Evolutionary conservation across 306 rosid species (phyloP).

Genomic region (Echinosophora koreensis): DNA sequence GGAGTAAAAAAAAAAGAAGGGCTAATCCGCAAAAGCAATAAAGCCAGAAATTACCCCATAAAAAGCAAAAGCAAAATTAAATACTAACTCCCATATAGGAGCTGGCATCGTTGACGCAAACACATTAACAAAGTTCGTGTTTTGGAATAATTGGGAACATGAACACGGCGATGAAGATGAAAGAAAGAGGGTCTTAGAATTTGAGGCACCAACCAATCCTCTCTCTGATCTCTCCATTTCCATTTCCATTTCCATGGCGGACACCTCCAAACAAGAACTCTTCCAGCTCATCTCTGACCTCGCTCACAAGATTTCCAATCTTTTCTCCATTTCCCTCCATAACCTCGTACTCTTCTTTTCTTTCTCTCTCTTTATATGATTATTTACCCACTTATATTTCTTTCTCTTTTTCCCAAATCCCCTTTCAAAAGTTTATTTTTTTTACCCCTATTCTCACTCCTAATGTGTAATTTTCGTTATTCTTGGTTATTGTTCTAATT

Average conservation of each 20-base stretch:
- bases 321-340: constrained; percentile 60
- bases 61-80: no score
- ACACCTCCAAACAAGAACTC: constrained; percentile 68
- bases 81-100: no score
- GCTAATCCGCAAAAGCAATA: no score
- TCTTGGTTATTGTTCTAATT: neutral
- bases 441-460: neutral
- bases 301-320: constrained; percentile 69
- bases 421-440: neutral
- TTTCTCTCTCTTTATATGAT: constrained; percentile 32
- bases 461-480: neutral
- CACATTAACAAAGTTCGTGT: neutral
- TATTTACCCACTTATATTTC: neutral
- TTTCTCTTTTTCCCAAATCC: neutral
- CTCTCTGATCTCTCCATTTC: neutral
- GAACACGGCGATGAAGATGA: neutral
- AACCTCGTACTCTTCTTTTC: constrained; percentile 54
- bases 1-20: no score
- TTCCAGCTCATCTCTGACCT: constrained; percentile 71
- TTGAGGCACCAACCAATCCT: neutral
- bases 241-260: constrained; percentile 64
- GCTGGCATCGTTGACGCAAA: neutral
- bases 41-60: no score
- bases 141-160: neutral
- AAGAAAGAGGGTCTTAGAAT: neutral